phyloP scores from a whole-genome alignment of 306 rosid genomes.

The Citrullus amarus region DNA sequence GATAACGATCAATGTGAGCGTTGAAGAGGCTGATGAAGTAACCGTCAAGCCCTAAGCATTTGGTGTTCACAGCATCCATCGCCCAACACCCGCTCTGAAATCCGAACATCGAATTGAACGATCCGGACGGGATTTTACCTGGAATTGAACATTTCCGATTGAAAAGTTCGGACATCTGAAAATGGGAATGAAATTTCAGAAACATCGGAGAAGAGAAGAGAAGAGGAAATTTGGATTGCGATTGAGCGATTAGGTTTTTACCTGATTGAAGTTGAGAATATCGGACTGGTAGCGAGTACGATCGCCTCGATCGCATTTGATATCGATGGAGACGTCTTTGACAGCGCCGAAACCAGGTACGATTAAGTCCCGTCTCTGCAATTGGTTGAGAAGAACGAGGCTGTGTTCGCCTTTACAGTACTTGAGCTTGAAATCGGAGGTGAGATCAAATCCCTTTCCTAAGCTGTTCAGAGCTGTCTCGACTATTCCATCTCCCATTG shows the following conservation, averaged over 20 bases:
- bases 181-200: background rate
- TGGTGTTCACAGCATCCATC: slow-evolving; percentile 45
- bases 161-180: slow-evolving; percentile 72
- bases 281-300: slow-evolving; percentile 63
- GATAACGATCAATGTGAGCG: slow-evolving; percentile 54
- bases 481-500: slow-evolving; percentile 24
- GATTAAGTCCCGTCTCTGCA: slow-evolving; percentile 16
- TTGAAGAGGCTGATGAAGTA: slow-evolving; percentile 36
- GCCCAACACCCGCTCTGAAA: slow-evolving; percentile 66
- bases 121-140: slow-evolving; percentile 76
- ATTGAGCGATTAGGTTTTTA: background rate
- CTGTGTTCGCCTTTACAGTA: slow-evolving; percentile 64
- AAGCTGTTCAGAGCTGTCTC: slow-evolving; percentile 44
- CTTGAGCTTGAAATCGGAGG: slow-evolving; percentile 73
- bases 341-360: slow-evolving; percentile 52
- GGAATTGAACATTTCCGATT: slow-evolving; percentile 40
- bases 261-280: slow-evolving; percentile 54
- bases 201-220: background rate
- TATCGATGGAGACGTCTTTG: slow-evolving; percentile 41
- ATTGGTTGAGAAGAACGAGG: slow-evolving; percentile 42
- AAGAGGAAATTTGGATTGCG: background rate
- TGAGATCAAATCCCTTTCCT: slow-evolving; percentile 85
- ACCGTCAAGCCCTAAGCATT: slow-evolving; percentile 59
- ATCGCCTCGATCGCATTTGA: slow-evolving; percentile 85
- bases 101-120: slow-evolving; percentile 56